These are phyloP conservation scores for Boletellus deceptivus DNA, from an alignment of 1,284 basidiomycete species.

Conservation along the genomic window DNA sequence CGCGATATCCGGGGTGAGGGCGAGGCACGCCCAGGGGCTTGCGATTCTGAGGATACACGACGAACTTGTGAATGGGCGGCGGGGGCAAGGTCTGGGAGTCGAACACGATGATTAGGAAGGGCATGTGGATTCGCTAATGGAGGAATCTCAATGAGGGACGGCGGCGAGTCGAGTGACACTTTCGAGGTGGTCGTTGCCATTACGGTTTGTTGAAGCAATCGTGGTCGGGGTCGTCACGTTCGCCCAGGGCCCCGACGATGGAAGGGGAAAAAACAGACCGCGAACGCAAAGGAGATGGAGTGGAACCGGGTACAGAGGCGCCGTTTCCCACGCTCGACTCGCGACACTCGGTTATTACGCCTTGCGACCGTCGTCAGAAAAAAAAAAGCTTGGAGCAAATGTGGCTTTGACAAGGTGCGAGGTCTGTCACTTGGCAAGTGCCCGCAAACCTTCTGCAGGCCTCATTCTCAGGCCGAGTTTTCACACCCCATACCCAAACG, in stretches of 20 bases:
- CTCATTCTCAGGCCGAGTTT: too few relatives aligned
- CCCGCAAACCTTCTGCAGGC: too few relatives aligned
- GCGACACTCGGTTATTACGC: constrained; percentile 17
- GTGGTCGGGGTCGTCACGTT: constrained; percentile 22
- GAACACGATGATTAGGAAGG: constrained; percentile 15
- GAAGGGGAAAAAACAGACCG: constrained; percentile 23
- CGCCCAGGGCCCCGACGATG: constrained; percentile 8
- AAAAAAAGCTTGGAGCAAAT: background rate
- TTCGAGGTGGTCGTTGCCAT: constrained; percentile 22
- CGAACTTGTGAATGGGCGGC: constrained; percentile 8
- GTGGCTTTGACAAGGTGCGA: constrained; percentile 8
- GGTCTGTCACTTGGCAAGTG: background rate
- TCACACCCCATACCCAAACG: too few relatives aligned
- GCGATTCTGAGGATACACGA: constrained; percentile 31
- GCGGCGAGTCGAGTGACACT: constrained; percentile 16
- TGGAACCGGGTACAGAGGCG: constrained; percentile 16
- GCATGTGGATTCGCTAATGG: constrained; percentile 7
- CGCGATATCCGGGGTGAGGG: constrained; percentile 29
- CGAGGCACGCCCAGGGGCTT: constrained; percentile 25
- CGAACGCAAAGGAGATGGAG: constrained; percentile 13
- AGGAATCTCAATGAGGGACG: constrained; percentile 12
- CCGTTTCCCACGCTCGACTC: constrained; percentile 24
- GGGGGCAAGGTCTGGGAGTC: constrained; percentile 11
- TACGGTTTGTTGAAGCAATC: background rate
- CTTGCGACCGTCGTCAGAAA: constrained; percentile 5